Evolutionary conservation across 805 yeast genomes (phyloP), one percentile per base, ranked within the genome.

Genomic region (Wickerhamiella allomyrinae): DNA sequence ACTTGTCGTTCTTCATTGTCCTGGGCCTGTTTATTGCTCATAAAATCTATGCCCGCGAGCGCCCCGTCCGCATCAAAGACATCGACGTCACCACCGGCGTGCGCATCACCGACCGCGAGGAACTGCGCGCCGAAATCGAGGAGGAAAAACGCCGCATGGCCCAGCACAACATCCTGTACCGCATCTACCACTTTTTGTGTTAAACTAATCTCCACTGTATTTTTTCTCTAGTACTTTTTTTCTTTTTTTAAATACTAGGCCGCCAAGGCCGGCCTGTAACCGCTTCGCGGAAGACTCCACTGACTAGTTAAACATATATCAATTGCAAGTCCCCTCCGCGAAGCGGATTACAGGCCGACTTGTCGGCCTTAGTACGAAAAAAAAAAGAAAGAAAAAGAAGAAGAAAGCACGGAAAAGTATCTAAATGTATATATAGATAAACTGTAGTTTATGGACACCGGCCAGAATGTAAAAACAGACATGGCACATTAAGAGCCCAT

Each of bases 1-100:
- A 74, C 56, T 56, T 76, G 40, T 76, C 79, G 3, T 67, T 69
- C 46, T 82, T 83, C 17, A 70, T 81, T 37, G 66, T 79, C 34
- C 42, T 82, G 20, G 47, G 34, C 11, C 21, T 41, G 29, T 50
- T 45, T 25, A 14, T 47, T 5, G 20, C 31, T 11, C 45, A 44
- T 31, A 42, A 46, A 23, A 15, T 49, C 6, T 45, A 34, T 39
- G 34, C 40, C 24, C 43, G 48, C n/a, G 48, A 49, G 37, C 34
- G 45, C 35, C 43, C 34, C 34, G 47, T 49, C 10, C 31, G 37
- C 6, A 34, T 41, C 11, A 13, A 21, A 15, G 50, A 51, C 14
- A 41, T 51, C 13, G 55, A 51, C 38, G 34, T 51, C 20, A 38
- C 41, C 31, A 36, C 44, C 13, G 55, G 53, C 5, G 44, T 44